These are phyloP conservation scores for Chaetomium tenue DNA, from an alignment of 495 filamentous ascomycete species.

Conservation along the genomic window DNA sequence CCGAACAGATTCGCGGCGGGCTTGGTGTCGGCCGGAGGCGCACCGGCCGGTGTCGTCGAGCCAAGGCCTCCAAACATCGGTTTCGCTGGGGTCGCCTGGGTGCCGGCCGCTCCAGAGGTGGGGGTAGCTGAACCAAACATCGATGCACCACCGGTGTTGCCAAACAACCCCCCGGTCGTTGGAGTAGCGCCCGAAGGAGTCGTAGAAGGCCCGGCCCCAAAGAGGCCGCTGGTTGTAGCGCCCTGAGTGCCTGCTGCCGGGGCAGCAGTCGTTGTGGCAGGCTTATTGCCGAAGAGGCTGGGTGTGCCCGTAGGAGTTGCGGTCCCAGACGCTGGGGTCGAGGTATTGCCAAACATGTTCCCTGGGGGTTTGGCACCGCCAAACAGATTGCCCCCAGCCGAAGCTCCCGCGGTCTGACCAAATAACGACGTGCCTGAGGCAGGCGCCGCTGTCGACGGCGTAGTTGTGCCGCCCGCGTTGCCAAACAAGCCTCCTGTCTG, in stretches of 20 bases:
- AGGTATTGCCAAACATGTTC: conserved; percentile 30
- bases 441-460: conserved; percentile 29
- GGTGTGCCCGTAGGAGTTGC: conserved; percentile 22
- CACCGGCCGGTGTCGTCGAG: conserved; percentile 38
- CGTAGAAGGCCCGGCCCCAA: conserved; percentile 23
- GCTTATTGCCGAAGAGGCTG: conserved; percentile 41
- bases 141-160: too few relatives aligned
- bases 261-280: conserved; percentile 33
- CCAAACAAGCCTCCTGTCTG: conserved; percentile 38
- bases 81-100: conserved; percentile 34
- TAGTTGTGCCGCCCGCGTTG: conserved; percentile 25
- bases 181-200: conserved; percentile 22
- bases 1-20: conserved; percentile 22
- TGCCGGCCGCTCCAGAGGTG: conserved; percentile 8
- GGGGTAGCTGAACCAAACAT: conserved; percentile 20
- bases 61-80: conserved; percentile 28
- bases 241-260: conserved; percentile 22
- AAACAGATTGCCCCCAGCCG: conserved; percentile 43
- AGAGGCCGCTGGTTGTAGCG: conserved; percentile 23
- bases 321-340: conserved; percentile 19
- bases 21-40: conserved; percentile 33
- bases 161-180: conserved; percentile 20
- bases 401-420: conserved; percentile 18
- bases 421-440: conserved; percentile 15
- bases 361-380: conserved; percentile 26